Evolutionary conservation across 2,329 filamentous ascomycete genomes (phyloP), one percentile per base, ranked within the genome.

Genomic region (Talaromyces funiculosus): DNA sequence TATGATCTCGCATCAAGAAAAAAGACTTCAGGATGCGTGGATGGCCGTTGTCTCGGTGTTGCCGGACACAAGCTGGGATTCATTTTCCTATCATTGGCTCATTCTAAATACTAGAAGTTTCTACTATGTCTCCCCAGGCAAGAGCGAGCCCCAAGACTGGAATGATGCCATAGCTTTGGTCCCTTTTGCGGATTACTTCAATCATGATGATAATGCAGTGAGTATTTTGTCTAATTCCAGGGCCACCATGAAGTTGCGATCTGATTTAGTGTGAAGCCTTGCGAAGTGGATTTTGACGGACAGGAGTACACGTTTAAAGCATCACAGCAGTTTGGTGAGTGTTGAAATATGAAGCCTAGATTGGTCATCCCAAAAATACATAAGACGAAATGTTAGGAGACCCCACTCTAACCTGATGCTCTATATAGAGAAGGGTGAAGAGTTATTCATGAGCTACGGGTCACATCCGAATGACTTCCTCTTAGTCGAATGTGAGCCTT

Each of bases 31-130:
- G 24, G 73, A 74, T 37, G 83, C 85, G 62, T 85, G 82, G 79
- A 66, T 67, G 0, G 68, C 67, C 3, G 77, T 82, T 1, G 68
- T 72, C 2, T 62, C 71, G 9, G 74, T 76, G 0, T 80, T 81
- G 35, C 79, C 81, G 0, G 67, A 74, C 1, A 70, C 72, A 0
- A 69, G 76, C 8, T 76, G 76, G 67, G 64, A 75, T 4, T 66
- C 68, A 1, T 86, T 81, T 64, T 74, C 74, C 4, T 85, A 86
- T 67, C 77, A 80, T 65, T 87, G 84, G 84, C 75, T 85, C 18
- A 80, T 86, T 60, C 80, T 85, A 12, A 84, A 85, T 64, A 85
- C 82, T 0, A 75, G 84, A 65, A 82, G 81, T 31, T 86, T 87
- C 66, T 84, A 82, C 68, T 85, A 82, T 76, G 75, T 81, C 42